Percentiles rank a stretch among this genome's conserved stretches.
Evolutionary conservation across 2,329 filamentous ascomycete genomes (phyloP).

Genomic region (Colletotrichum horii): DNA sequence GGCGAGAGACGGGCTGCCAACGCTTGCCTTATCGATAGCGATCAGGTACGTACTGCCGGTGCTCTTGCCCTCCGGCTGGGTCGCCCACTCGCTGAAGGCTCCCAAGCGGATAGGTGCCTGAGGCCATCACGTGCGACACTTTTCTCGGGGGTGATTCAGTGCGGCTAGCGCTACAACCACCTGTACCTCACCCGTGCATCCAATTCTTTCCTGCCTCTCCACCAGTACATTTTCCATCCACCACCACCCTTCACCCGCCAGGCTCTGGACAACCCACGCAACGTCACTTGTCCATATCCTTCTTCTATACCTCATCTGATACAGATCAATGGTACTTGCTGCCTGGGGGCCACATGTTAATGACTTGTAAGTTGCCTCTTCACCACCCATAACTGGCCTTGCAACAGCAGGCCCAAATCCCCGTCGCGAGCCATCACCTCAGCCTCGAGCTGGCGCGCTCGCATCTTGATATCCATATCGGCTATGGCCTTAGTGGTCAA

Average conservation of each 20-base stretch:
- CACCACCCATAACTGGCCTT: conserved; percentile 29
- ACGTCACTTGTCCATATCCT: conserved; percentile 12
- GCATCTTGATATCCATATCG: conserved; percentile 40
- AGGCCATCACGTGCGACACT: conserved; percentile 2
- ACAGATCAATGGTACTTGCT: conserved; percentile 28
- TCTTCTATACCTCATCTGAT: conserved; percentile 7
- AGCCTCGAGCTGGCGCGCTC: conserved; percentile 31
- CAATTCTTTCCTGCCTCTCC: conserved; percentile 46
- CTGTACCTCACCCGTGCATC: conserved; percentile 27
- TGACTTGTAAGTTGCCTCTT: conserved; percentile 54
- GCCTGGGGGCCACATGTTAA: conserved; percentile 48
- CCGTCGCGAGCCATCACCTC: conserved; percentile 42
- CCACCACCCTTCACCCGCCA: conserved; percentile 20
- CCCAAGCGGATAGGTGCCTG: not conserved
- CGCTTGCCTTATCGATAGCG: not conserved
- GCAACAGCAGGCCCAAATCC: conserved; percentile 36
- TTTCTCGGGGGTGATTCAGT: conserved; percentile 19
- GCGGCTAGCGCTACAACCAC: conserved; percentile 22
- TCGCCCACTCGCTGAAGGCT: not conserved
- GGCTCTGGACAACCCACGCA: conserved; percentile 18
- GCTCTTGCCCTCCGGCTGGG: not conserved
- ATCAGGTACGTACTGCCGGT: not conserved
- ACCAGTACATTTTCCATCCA: conserved; percentile 29
- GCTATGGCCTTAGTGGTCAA: conserved; percentile 27
- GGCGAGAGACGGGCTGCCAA: not conserved